Conservation (phyloP, 2,329 filamentous ascomycete species). For the Scedosporium aurantiacum region DNA sequence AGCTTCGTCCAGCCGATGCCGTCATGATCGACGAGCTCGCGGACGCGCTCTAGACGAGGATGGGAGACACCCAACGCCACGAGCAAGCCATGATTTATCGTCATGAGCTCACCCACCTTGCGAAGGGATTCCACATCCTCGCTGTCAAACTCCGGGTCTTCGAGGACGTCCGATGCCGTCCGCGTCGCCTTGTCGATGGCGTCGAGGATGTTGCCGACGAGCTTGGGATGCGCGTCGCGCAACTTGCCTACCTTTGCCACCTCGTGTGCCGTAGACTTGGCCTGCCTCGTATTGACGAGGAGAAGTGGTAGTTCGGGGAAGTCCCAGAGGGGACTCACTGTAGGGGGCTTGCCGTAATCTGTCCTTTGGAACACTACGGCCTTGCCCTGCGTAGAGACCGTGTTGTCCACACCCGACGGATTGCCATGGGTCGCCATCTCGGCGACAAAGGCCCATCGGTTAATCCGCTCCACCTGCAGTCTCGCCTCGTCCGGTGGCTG, state of each 20-base stretch:
- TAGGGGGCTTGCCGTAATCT: constrained; percentile 67
- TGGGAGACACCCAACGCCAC: constrained; percentile 91
- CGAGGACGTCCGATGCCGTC: constrained; percentile 42
- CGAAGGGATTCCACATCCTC: constrained; percentile 52
- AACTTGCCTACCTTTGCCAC: constrained; percentile 76
- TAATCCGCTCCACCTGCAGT: constrained; percentile 86
- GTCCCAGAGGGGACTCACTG: constrained; percentile 65
- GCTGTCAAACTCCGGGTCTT: constrained; percentile 56
- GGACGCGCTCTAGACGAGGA: constrained; percentile 79
- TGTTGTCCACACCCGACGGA: constrained; percentile 94
- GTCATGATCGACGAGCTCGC: constrained; percentile 80
- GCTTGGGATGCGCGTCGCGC: constrained; percentile 58
- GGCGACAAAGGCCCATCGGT: constrained; percentile 92
- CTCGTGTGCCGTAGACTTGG: constrained; percentile 75
- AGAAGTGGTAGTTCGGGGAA: constrained; percentile 89
- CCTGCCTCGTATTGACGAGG: constrained; percentile 77
- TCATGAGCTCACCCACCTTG: constrained; percentile 76
- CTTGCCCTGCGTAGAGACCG: constrained; percentile 85
- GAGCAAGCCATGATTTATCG: constrained; percentile 85
- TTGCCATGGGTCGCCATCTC: constrained; percentile 98
- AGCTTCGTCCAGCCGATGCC: constrained; percentile 95
- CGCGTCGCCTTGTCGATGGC: constrained; percentile 67
- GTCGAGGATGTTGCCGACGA: constrained; percentile 72
- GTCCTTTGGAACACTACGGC: constrained; percentile 80
- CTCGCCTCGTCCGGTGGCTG: constrained; percentile 82